Evolutionary conservation across 768 basidiomycete species (phyloP).

Genomic region (Rhizopogon salebrosus): DNA sequence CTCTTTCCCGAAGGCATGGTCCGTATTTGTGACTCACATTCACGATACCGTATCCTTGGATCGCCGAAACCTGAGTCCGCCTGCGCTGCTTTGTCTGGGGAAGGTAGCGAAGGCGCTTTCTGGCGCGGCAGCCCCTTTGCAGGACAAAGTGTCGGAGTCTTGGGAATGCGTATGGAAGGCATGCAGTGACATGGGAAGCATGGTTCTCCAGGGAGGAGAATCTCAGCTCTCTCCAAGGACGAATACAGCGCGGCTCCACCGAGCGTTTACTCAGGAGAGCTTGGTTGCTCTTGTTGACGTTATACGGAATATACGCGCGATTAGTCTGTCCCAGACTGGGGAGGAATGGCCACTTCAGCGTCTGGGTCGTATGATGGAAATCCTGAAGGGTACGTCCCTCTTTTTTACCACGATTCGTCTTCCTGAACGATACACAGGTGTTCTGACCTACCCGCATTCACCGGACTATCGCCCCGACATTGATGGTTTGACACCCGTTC

Average conservation of each 20-base stretch:
- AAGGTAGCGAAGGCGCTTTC: constrained; percentile 64
- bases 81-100: constrained; percentile 82
- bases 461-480: constrained; percentile 88
- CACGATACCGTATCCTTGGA: constrained; percentile 67
- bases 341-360: constrained; percentile 64
- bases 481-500: constrained; percentile 74
- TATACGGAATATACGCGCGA: constrained; percentile 52
- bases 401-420: background rate
- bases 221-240: constrained; percentile 10
- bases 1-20: constrained; percentile 70
- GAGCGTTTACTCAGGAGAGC: constrained; percentile 59
- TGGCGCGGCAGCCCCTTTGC: constrained; percentile 22
- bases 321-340: constrained; percentile 39
- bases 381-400: constrained; percentile 59
- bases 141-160: constrained; percentile 37
- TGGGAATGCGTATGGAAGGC: constrained; percentile 67
- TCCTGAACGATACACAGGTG: constrained; percentile 34
- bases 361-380: constrained; percentile 63
- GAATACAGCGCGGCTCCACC: constrained; percentile 6
- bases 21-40: constrained; percentile 67
- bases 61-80: constrained; percentile 64
- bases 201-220: constrained; percentile 31
- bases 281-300: constrained; percentile 77
- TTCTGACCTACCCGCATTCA: constrained; percentile 75
- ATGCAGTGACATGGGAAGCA: constrained; percentile 60